Evolutionary conservation across 2,329 filamentous ascomycete genomes (phyloP), one percentile per base, ranked within the genome.

Genomic region (Xylariaceae sp.): DNA sequence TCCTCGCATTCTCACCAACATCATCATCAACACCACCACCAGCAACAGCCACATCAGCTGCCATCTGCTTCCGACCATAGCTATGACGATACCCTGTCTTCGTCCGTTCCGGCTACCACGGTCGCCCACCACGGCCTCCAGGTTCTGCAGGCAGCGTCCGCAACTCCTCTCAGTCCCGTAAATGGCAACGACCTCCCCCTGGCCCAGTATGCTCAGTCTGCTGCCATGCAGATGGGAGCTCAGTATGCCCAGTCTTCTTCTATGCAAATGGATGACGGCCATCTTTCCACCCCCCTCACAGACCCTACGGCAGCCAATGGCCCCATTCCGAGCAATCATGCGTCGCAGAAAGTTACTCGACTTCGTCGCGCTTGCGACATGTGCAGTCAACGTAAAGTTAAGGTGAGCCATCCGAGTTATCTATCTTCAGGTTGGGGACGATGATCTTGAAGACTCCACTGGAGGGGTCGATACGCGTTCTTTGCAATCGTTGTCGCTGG

Each of bases 301-400:
- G 37, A 42, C 26, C 35, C 22, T 26, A 11, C 36, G 17, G 16
- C 40, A 34, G 22, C 44, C 11, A 15, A 35, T 13, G n/a, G 42
- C 11, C 41, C 50, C 3, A 31, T 39, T 16, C 12, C 17, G 12
- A 38, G 13, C 8, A 34, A 42, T 3, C 44, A 49, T 11, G 38
- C 46, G 9, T 45, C 49, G 12, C 56, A 59, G 19, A 79, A 78
- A 61, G 63, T 74, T 34, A 79, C 75, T 19, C 72, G 77, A 6
- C 66, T 81, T 24, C 68, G 77, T 44, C 72, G 77, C 37, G 77
- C 77, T 12, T 81, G 77, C 51, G 77, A 81, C 50, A 75, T 81
- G 68, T 81, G 77, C 56, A 79, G 76, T 44, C 72, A 76, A 60
- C 73, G 77, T 43, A 81, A 81, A 47, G 77, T 81, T 34, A 81